Evolutionary conservation across 2,329 filamentous ascomycete species (phyloP), one percentile per base, ranked within the genome.

Genomic region (Colletotrichum shisoi): DNA sequence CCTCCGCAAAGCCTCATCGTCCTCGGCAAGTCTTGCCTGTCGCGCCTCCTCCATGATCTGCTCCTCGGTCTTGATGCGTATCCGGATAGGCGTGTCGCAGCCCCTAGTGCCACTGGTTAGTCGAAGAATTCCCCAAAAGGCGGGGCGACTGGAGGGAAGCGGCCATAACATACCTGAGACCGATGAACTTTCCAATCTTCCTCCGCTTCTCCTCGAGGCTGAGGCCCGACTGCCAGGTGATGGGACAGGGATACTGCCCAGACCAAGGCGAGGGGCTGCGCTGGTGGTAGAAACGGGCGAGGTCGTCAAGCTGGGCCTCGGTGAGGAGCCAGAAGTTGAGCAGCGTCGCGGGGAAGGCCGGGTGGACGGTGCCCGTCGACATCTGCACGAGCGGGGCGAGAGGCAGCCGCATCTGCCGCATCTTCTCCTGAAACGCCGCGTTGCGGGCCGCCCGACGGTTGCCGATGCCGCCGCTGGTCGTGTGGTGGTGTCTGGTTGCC

Each of bases 231-330:
- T 77, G 75, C 90, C 90, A 93, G 60, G 80, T 77, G 73, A 93
- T 85, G n/a, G 85, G 87, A 71, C 86, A 87, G 0, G 91, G 91
- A 75, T 93, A 93, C 68, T 85, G 81, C 57, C 75, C 71, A 2
- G 84, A 84, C 79, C 82, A 87, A n/a, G 75, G 74, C 66, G 80
- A 80, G 1, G 85, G 87, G 0, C 83, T 85, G 65, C 83, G 83
- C 79, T 93, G 91, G 79, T 91, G 89, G 80, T 93, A 93, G 78
- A 90, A 92, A 71, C 84, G 80, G 3, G 90, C 90, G 46, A 93
- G 83, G 61, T 81, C 80, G 78, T 93, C 90, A 62, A 92, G 87
- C 77, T 93, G 83, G 37, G 78, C 78, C 75, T 91, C 88, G 17
- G 89, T 93, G 44, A 93, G 84, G 39, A 93, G 87, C 84, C 89